These are phyloP conservation scores for Leccinum subtestaceum DNA, from an alignment of 768 basidiomycete species.

Conservation along the genomic window DNA sequence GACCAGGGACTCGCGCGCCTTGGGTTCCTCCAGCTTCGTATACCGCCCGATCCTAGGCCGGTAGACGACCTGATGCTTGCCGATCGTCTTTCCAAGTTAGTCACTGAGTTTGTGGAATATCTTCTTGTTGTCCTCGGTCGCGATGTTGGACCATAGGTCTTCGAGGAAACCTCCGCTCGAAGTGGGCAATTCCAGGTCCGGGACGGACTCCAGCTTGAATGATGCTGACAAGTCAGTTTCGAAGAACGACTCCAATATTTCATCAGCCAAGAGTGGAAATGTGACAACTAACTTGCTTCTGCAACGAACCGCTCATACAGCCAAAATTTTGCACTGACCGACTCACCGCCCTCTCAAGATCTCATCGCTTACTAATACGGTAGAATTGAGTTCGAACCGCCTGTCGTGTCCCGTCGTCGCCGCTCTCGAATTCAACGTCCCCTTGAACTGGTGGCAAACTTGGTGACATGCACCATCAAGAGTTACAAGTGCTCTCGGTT, in stretches of 20 bases:
- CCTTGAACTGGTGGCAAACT: too few relatives aligned
- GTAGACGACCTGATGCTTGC: slow-evolving; percentile 83
- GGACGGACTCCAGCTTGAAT: slow-evolving; percentile 73
- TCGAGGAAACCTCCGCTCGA: slow-evolving; percentile 65
- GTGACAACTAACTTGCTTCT: too few relatives aligned
- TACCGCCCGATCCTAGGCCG: slow-evolving; percentile 85
- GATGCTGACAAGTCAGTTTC: slow-evolving; percentile 87
- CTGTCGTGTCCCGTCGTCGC: too few relatives aligned
- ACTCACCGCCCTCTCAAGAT: too few relatives aligned
- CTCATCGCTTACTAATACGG: too few relatives aligned
- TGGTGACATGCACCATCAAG: too few relatives aligned
- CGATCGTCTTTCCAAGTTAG: slow-evolving; percentile 91
- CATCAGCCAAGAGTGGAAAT: slow-evolving; percentile 72
- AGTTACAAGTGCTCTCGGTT: too few relatives aligned
- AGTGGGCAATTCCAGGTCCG: slow-evolving; percentile 62
- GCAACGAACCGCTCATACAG: too few relatives aligned
- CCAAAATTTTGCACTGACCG: too few relatives aligned
- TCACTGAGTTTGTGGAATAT: slow-evolving; percentile 92
- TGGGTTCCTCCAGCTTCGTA: slow-evolving; percentile 82
- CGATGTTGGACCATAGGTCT: slow-evolving; percentile 86
- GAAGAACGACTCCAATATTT: slow-evolving; percentile 95
- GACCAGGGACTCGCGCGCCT: slow-evolving; percentile 82
- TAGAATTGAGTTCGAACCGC: too few relatives aligned
- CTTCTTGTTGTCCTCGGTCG: slow-evolving; percentile 89
- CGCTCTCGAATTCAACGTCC: too few relatives aligned